Conservation (phyloP, 1,284 basidiomycete genomes). For the Rhizoctonia solani region DNA sequence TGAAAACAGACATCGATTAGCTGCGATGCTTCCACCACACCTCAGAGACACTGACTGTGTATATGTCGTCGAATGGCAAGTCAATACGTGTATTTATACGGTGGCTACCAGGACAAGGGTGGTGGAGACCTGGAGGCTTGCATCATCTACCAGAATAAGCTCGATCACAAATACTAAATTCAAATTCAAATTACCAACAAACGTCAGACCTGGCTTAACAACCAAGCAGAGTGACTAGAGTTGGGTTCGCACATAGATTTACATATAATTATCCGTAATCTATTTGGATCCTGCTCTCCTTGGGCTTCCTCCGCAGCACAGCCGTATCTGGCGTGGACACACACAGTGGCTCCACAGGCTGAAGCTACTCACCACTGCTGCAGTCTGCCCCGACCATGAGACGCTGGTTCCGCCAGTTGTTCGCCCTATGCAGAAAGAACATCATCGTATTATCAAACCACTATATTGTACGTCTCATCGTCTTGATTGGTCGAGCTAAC, state of each 20-base stretch:
- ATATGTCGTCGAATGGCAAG: too few relatives aligned
- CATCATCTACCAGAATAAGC: background rate
- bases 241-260: too few relatives aligned
- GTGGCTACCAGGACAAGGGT: slow-evolving; percentile 9
- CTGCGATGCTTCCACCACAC: background rate
- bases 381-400: background rate
- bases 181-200: too few relatives aligned
- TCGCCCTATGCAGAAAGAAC: slow-evolving; percentile 67
- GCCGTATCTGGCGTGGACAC: too few relatives aligned
- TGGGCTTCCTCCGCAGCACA: too few relatives aligned
- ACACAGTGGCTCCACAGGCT: background rate
- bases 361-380: background rate
- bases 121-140: background rate
- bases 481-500: slow-evolving; percentile 35
- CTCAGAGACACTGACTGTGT: too few relatives aligned
- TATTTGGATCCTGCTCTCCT: too few relatives aligned
- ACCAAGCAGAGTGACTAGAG: too few relatives aligned
- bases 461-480: slow-evolving; percentile 56
- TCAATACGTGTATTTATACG: slow-evolving; percentile 5
- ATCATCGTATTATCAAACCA: slow-evolving; percentile 70
- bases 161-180: background rate
- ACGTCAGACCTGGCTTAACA: too few relatives aligned
- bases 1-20: too few relatives aligned
- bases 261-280: too few relatives aligned
- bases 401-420: slow-evolving; percentile 56